Conservation (phyloP, 164 flowering plant genomes). For the Vitis riparia region DNA sequence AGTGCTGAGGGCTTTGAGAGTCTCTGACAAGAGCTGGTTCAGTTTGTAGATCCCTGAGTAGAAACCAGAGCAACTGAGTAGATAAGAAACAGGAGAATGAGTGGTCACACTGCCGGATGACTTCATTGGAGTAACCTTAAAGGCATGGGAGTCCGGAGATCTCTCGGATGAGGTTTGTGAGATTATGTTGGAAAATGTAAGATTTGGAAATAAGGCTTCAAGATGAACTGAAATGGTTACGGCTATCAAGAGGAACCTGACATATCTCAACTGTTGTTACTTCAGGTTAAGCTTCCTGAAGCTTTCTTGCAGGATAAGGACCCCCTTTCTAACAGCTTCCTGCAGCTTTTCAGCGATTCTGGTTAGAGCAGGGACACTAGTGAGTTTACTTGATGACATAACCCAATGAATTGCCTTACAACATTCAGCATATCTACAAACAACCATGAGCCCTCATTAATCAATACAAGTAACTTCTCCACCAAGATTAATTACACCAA, state of each 20-base stretch:
- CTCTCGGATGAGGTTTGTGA: neutral
- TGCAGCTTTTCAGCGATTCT: too few species aligned
- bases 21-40: slow-evolving; percentile 42
- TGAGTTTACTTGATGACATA: too few species aligned
- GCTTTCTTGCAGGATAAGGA: too few species aligned
- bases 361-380: too few species aligned
- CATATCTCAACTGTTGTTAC: too few species aligned
- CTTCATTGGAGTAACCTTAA: slow-evolving; percentile 12
- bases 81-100: slow-evolving; percentile 13
- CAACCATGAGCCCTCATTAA: slow-evolving; percentile 95
- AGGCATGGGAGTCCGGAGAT: slow-evolving; percentile 5
- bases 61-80: slow-evolving; percentile 31
- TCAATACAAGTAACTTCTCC: slow-evolving; percentile 86
- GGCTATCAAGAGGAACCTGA: too few species aligned
- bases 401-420: slow-evolving; percentile 43
- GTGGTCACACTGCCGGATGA: slow-evolving; percentile 41
- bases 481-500: slow-evolving; percentile 54
- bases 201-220: neutral
- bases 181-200: neutral
- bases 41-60: slow-evolving; percentile 48
- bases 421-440: slow-evolving; percentile 80
- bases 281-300: too few species aligned
- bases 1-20: slow-evolving; percentile 11
- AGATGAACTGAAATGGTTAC: too few species aligned
- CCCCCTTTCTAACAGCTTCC: too few species aligned